These are phyloP conservation scores for Balakata baccata DNA, from an alignment of 345 rosid species.

Conservation along the genomic window DNA sequence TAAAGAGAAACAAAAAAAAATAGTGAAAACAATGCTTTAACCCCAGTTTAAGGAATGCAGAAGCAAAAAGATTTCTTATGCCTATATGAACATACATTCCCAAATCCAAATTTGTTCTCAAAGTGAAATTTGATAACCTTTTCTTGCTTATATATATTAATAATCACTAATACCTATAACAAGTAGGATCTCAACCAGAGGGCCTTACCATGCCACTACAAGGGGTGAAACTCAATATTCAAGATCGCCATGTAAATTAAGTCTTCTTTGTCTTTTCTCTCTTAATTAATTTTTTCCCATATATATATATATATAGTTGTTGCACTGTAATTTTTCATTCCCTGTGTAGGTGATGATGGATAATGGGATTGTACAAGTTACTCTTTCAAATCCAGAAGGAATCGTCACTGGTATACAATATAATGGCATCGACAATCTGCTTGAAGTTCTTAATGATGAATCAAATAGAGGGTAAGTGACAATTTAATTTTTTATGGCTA, in stretches of 20 bases:
- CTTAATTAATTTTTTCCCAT: background rate
- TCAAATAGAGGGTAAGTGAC: constrained; percentile 68
- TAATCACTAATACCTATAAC: background rate
- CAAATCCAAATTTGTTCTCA: background rate
- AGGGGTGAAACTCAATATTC: constrained; percentile 23
- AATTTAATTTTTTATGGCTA: background rate
- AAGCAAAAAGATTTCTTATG: constrained; percentile 3
- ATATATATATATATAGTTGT: too few relatives aligned
- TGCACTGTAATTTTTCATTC: background rate
- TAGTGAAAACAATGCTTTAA: constrained; percentile 30
- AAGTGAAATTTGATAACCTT: background rate
- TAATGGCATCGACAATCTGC: constrained; percentile 72
- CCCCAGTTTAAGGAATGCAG: constrained; percentile 37
- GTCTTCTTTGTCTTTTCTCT: background rate
- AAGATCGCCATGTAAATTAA: constrained; percentile 24
- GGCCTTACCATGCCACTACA: constrained; percentile 13
- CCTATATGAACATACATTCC: background rate
- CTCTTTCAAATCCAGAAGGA: constrained; percentile 73
- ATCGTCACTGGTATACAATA: constrained; percentile 67
- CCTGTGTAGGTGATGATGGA: constrained; percentile 68
- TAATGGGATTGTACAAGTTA: constrained; percentile 68
- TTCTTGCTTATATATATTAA: background rate
- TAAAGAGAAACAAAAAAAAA: constrained; percentile 5
- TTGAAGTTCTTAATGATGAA: constrained; percentile 78
- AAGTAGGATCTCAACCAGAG: background rate